Conservation (phyloP, 768 basidiomycete genomes). For the Leccinum variicolor region DNA sequence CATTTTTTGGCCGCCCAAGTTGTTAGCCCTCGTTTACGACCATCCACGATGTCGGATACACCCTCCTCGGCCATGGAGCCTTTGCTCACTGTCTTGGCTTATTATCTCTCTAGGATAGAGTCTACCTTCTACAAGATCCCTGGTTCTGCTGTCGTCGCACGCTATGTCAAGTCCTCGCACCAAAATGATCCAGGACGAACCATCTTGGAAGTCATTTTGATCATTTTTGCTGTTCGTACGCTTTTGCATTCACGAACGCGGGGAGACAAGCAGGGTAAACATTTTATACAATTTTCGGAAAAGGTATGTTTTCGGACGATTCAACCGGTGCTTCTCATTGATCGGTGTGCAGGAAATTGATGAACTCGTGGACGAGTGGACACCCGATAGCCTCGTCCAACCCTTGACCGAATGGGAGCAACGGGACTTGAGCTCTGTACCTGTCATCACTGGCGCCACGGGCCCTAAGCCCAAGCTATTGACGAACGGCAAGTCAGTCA, state of each 20-base stretch:
- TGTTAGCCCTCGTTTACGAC: constrained; percentile 7
- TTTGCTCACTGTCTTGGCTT: constrained; percentile 63
- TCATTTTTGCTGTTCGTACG: constrained; percentile 86
- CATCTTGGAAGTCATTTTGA: constrained; percentile 81
- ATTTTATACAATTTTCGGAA: constrained; percentile 88
- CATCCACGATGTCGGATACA: constrained; percentile 34
- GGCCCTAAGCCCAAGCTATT: constrained; percentile 81
- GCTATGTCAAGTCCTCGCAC: constrained; percentile 93
- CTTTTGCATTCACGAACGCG: constrained; percentile 87
- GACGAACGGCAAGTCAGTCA: constrained; percentile 66
- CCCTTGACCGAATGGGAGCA: constrained; percentile 59
- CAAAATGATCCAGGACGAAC: constrained; percentile 95
- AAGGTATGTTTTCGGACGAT: constrained; percentile 53
- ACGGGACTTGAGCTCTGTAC: constrained; percentile 68
- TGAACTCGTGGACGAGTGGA: constrained; percentile 95
- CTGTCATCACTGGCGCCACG: constrained; percentile 74
- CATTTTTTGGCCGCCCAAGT: background rate
- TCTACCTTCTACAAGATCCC: constrained; percentile 71
- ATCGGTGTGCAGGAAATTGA: constrained; percentile 75
- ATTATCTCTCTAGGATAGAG: constrained; percentile 56
- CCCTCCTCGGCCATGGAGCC: constrained; percentile 40
- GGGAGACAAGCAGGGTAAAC: constrained; percentile 77
- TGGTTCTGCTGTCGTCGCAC: constrained; percentile 78
- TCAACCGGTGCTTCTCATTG: background rate
- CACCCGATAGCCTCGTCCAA: constrained; percentile 75